Evolutionary conservation across 1,284 basidiomycete species (phyloP), one percentile per base, ranked within the genome.

Genomic region (Leccinum laetum): DNA sequence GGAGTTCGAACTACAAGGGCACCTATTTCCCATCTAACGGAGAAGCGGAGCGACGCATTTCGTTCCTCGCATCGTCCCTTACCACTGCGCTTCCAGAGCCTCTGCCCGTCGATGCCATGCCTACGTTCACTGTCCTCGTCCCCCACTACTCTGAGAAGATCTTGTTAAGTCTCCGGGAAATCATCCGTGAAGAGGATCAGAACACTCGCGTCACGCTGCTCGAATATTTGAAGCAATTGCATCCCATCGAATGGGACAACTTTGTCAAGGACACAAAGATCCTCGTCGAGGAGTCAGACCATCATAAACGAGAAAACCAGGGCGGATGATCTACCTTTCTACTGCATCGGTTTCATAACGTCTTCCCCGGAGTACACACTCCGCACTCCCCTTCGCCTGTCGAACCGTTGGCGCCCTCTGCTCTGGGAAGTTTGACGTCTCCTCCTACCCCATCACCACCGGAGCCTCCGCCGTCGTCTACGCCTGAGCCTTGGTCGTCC

Each of bases 261-360:
- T 99, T 99, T 75, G 98, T 99, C 72, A 96, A 98, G 83, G 98
- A 99, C 78, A 99, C 98, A 73, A 99, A 99, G 86, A 99, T 99
- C 69, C 83, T 99, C 61, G 96, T 95, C 3, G 98, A 99, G 72
- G 98, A 99, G 79, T 89, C 90, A 61, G 90, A 91, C 61, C 86
- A 79, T 14, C 75, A 0, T 29, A 8, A 29, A 29, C 29, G 29
- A 29, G 29, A 29, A 29, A 29, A 29, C 29, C 29, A 29, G 29
- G 29, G 29, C 29, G 29, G 29, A 29, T 29, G 29, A 29, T 29
- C 29, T 29, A 29, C 29, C 29, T 29, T 29, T 29, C 29, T 29
- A 29, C 29, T 29, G 29, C 29, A 29, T 29, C 29, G 29, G 29
- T 29, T 29, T 29, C 29, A 29, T 8, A 8, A 29, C 29, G 29